Percentiles rank a stretch among this genome's conserved stretches.
Conservation (phyloP, 2,329 filamentous ascomycete species). For the Leptographium radiaticola region DNA sequence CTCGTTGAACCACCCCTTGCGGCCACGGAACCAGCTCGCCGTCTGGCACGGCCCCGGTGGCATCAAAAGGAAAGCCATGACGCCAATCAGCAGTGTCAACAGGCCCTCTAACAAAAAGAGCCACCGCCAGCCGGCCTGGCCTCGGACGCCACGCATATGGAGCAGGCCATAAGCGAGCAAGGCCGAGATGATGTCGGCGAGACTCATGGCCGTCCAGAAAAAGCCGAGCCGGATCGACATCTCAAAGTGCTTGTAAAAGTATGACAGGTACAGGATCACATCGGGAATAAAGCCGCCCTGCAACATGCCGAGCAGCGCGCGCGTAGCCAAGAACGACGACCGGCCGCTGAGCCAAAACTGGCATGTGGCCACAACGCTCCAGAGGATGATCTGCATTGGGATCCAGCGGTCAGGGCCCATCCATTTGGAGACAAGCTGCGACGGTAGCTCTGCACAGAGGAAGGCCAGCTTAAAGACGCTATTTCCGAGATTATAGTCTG, state of each 20-base stretch:
- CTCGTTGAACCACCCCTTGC: slow-evolving; percentile 46
- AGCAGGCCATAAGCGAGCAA: slow-evolving; percentile 26
- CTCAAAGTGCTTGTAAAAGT: slow-evolving; percentile 29
- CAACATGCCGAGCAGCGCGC: slow-evolving; percentile 26
- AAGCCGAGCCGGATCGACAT: slow-evolving; percentile 25
- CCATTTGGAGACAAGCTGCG: slow-evolving; percentile 46
- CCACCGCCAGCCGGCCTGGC: slow-evolving; percentile 30
- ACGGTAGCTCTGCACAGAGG: slow-evolving; percentile 45
- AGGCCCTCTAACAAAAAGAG: slow-evolving; percentile 42
- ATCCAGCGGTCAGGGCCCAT: slow-evolving; percentile 47
- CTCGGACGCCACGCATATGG: slow-evolving; percentile 24
- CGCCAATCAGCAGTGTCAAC: slow-evolving; percentile 32
- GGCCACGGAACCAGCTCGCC: slow-evolving; percentile 37
- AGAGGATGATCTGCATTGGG: slow-evolving; percentile 42
- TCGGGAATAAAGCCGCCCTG: slow-evolving; percentile 35
- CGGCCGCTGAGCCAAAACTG: slow-evolving; percentile 30
- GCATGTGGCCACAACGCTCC: slow-evolving; percentile 37
- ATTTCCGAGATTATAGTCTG: slow-evolving; percentile 34
- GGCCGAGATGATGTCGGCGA: slow-evolving; percentile 25
- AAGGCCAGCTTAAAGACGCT: slow-evolving; percentile 36
- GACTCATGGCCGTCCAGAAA: slow-evolving; percentile 27
- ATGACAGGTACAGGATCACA: slow-evolving; percentile 28
- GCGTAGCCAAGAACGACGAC: slow-evolving; percentile 24
- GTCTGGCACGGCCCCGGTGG: slow-evolving; percentile 38
- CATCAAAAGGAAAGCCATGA: slow-evolving; percentile 42